These are phyloP conservation scores for Penicillium daleae DNA, from an alignment of 495 filamentous ascomycete genomes.

Conservation along the genomic window DNA sequence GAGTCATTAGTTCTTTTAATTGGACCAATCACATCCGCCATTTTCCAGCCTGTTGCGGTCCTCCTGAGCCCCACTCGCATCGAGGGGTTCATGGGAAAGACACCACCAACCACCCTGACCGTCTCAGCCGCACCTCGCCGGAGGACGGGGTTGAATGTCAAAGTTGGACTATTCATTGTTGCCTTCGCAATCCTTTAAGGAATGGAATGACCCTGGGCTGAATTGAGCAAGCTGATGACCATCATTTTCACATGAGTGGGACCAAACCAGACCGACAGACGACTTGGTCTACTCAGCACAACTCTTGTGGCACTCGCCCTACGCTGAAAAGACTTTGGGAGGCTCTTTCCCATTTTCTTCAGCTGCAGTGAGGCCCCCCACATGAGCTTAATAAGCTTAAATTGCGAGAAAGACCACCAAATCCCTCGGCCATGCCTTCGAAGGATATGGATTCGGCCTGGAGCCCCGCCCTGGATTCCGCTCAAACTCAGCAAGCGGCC, in stretches of 20 bases:
- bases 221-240: background rate
- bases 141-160: background rate
- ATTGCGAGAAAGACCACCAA: background rate
- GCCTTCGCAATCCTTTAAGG: background rate
- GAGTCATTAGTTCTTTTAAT: background rate
- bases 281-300: background rate
- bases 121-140: background rate
- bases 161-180: background rate
- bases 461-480: background rate
- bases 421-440: background rate
- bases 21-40: background rate
- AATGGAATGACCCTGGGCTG: background rate
- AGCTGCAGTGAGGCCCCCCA: background rate
- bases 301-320: background rate
- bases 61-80: background rate
- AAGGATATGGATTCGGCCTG: background rate
- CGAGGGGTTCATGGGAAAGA: background rate
- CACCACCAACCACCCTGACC: background rate
- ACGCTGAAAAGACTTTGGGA: background rate
- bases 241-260: background rate
- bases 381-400: constrained; percentile 1
- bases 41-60: background rate
- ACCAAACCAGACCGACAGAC: background rate
- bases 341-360: background rate
- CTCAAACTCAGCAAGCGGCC: background rate